Conservation (phyloP, 495 filamentous ascomycete genomes). For the Penicillium desertorum region DNA sequence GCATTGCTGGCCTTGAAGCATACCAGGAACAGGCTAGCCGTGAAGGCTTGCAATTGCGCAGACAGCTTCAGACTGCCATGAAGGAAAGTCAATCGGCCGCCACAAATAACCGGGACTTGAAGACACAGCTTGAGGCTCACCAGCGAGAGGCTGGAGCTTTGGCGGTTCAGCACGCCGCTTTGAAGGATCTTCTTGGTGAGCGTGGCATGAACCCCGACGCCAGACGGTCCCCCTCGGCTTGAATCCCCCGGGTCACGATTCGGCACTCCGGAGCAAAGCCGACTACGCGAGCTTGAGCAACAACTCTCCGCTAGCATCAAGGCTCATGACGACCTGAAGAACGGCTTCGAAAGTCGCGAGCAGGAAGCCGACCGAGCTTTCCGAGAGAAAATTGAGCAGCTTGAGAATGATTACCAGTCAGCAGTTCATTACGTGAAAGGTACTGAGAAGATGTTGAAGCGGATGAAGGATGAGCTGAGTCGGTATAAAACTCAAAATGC, state of each 20-base stretch:
- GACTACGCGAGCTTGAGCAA: constrained; percentile 86
- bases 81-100: constrained; percentile 76
- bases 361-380: constrained; percentile 83
- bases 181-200: constrained; percentile 90
- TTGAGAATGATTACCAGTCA: constrained; percentile 97
- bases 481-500: constrained; percentile 84
- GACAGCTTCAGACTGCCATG: constrained; percentile 80
- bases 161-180: constrained; percentile 81
- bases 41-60: constrained; percentile 82
- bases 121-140: constrained; percentile 73
- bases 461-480: constrained; percentile 93
- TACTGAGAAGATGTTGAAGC: constrained; percentile 97
- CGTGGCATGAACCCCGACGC: constrained; percentile 69
- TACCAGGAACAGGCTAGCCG: constrained; percentile 96
- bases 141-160: constrained; percentile 88
- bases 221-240: constrained; percentile 54
- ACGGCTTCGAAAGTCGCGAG: constrained; percentile 69
- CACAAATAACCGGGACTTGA: constrained; percentile 73
- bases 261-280: constrained; percentile 73
- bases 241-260: constrained; percentile 74
- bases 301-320: constrained; percentile 76
- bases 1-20: constrained; percentile 92
- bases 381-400: constrained; percentile 84
- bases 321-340: constrained; percentile 80
- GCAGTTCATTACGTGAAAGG: constrained; percentile 99